Evolutionary conservation across 2,329 filamentous ascomycete species (phyloP).

Genomic region (Xylaria sp.): DNA sequence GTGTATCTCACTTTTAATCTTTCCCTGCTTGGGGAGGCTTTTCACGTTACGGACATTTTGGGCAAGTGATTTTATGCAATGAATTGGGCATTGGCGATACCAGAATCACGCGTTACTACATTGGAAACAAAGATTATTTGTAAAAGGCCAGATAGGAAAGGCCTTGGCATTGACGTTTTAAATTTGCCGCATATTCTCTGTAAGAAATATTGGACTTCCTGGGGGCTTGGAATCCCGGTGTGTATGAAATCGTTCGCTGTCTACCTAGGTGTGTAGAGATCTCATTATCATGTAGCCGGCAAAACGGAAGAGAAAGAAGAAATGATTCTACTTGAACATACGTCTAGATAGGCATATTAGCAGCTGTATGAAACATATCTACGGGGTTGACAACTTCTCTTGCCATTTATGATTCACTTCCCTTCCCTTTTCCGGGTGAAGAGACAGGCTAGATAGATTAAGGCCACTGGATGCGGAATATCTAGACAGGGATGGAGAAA

Average conservation of each 20-base stretch:
- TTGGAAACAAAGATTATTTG: not conserved
- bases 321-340: not conserved
- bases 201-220: not conserved
- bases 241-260: conserved; percentile 1
- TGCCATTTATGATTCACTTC: too few relatives aligned
- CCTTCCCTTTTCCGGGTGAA: too few relatives aligned
- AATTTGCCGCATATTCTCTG: not conserved
- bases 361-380: too few relatives aligned
- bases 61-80: conserved; percentile 5
- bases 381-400: too few relatives aligned
- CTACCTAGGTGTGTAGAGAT: conserved; percentile 3
- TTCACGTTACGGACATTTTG: not conserved
- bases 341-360: not conserved
- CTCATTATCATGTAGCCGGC: not conserved
- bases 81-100: conserved; percentile 9
- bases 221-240: too few relatives aligned
- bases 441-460: too few relatives aligned
- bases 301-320: not conserved
- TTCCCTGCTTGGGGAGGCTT: too few relatives aligned
- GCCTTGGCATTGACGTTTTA: not conserved
- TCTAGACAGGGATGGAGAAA: too few relatives aligned
- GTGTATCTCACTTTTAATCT: too few relatives aligned
- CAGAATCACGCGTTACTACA: not conserved
- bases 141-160: not conserved
- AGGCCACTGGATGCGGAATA: too few relatives aligned